Evolutionary conservation across 768 basidiomycete genomes (phyloP).

Genomic region (Mycena vulgaris): DNA sequence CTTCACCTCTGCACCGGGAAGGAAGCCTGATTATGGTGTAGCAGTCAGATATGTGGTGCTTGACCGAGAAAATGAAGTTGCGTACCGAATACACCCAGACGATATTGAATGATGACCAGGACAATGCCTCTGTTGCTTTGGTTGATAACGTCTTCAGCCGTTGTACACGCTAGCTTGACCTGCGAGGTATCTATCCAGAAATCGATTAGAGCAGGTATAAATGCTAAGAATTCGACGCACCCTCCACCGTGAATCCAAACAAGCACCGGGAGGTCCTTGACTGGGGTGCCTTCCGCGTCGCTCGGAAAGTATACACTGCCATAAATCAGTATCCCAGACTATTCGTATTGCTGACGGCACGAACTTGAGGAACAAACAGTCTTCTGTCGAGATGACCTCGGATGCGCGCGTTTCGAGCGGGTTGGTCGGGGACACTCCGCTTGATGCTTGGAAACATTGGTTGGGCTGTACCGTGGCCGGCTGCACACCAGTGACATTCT

Average conservation of each 20-base stretch:
- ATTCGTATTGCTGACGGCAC: background rate
- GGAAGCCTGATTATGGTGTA: constrained; percentile 41
- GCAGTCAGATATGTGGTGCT: background rate
- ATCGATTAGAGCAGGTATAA: background rate
- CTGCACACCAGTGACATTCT: constrained; percentile 10
- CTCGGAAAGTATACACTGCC: constrained; percentile 55
- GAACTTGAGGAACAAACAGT: constrained; percentile 53
- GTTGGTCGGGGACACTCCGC: constrained; percentile 16
- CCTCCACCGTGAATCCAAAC: constrained; percentile 58
- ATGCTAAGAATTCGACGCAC: background rate
- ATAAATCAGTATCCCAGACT: background rate
- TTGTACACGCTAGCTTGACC: constrained; percentile 48
- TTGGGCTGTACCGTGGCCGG: constrained; percentile 2
- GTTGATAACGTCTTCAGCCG: constrained; percentile 54
- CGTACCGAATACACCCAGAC: constrained; percentile 55
- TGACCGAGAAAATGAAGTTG: too few species aligned
- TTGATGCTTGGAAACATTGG: constrained; percentile 18
- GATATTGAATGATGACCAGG: constrained; percentile 59
- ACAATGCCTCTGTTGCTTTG: constrained; percentile 53
- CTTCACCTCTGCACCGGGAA: constrained; percentile 46
- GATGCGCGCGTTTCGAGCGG: constrained; percentile 14
- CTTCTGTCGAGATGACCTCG: constrained; percentile 40
- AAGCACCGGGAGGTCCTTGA: constrained; percentile 53
- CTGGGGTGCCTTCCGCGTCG: constrained; percentile 35
- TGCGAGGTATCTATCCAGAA: constrained; percentile 50